These are phyloP conservation scores for Phytophthora constricta DNA, from an alignment of 352 stramenopile species.

Conservation along the genomic window DNA sequence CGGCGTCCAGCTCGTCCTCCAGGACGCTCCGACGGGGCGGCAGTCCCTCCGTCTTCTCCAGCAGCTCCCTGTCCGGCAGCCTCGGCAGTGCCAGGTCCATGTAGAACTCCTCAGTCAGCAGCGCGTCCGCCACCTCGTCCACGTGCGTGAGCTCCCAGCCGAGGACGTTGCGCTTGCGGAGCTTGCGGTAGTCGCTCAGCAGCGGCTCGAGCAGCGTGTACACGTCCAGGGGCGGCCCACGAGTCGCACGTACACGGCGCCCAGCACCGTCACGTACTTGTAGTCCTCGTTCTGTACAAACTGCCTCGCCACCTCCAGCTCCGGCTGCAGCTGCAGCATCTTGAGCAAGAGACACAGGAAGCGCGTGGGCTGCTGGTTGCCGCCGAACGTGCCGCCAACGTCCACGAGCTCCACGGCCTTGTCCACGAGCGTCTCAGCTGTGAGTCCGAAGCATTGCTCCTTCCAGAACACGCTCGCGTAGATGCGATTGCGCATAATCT, in stretches of 20 bases:
- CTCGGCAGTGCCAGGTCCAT: slow-evolving; percentile 95
- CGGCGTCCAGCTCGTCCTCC: slow-evolving; percentile 75
- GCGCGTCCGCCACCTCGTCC: slow-evolving; percentile 96
- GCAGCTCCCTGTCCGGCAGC: slow-evolving; percentile 84
- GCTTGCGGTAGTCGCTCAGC: slow-evolving; percentile 96
- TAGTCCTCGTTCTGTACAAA: slow-evolving; percentile 99
- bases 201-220: slow-evolving; percentile 95
- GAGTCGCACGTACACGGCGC: slow-evolving; percentile 97
- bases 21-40: slow-evolving; percentile 70
- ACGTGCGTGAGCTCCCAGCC: slow-evolving; percentile 95
- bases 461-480: slow-evolving; percentile 97
- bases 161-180: slow-evolving; percentile 86
- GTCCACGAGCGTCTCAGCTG: slow-evolving; percentile 95
- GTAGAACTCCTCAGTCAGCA: slow-evolving; percentile 93
- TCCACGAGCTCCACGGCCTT: slow-evolving; percentile 95
- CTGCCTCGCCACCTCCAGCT: slow-evolving; percentile 92
- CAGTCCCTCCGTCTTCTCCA: slow-evolving; percentile 83
- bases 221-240: slow-evolving; percentile 92
- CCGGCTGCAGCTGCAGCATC: slow-evolving; percentile 97
- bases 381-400: slow-evolving; percentile 94
- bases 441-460: slow-evolving; percentile 98
- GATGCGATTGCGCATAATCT: slow-evolving; percentile 98
- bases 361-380: slow-evolving; percentile 94
- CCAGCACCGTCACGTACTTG: slow-evolving; percentile 97
- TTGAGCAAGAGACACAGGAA: slow-evolving; percentile 99